Base-by-base conservation (phyloP, 176 grass and related monocot genomes). In the Canna indica region DNA sequence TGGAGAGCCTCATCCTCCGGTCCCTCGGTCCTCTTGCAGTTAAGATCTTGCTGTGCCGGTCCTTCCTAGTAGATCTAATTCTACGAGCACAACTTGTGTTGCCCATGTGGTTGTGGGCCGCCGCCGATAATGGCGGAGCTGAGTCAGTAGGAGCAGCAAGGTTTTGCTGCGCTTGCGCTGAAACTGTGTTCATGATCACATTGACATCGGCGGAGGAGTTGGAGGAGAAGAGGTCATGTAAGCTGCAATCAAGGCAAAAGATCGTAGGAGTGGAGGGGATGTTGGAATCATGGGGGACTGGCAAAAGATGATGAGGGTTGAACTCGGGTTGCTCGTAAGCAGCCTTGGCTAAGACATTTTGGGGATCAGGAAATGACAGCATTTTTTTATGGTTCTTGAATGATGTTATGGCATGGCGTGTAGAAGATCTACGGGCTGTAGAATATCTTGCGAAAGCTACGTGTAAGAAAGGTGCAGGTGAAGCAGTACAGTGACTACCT, bases 21-120 rank as follows among this genome's bases (percentile, higher is more conserved):
- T 96, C 91, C 29, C 91, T 79, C 79, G 83, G 76, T 69, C 91
- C 91, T 8, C 74, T 80, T 20, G 91, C 91, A 2, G 91, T 96
- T 68, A 80, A 68, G 73, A 96, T 96, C 79, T 96, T 96, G 83
- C 88, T 96, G 76, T 96, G 91, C 31, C 91, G 62, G 60, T 91
- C 88, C 75, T 96, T 96, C 79, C 88, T 83, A 28, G 74, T 72
- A 2, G 71, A 79, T 47, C 81, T 44, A 44, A 44, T 74, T 30
- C 32, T 33, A 2, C 76, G 47, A 38, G 62, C 47, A 11, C 41
- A 44, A 11, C 41, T 44, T 11, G 9, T 11, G 41, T 44, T 11
- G 41, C 5, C 41, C 41, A 44, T 44, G 41, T 11, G 9, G 41
- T 5, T 44, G 41, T 11, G 9, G 41, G 41, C 41, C 41, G 41